These are phyloP conservation scores for Phaffomyces antillensis DNA, from an alignment of 805 yeast genomes.

Conservation along the genomic window DNA sequence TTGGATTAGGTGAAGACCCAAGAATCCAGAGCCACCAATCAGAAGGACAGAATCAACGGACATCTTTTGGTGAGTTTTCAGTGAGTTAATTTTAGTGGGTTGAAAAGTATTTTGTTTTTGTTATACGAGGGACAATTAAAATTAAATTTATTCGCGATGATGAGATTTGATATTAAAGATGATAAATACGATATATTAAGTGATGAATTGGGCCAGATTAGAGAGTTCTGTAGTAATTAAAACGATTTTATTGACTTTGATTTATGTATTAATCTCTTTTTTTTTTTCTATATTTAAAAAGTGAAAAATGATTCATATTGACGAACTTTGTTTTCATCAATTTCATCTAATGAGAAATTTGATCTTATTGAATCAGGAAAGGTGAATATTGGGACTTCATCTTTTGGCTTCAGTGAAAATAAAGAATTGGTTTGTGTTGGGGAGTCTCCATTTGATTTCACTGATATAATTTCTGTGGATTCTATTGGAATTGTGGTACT, in stretches of 20 bases:
- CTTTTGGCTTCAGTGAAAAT: background rate
- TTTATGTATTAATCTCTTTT: background rate
- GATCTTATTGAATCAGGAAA: conserved; percentile 18
- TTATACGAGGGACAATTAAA: conserved; percentile 2
- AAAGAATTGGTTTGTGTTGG: background rate
- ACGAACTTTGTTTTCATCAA: conserved; percentile 15
- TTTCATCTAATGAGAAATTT: conserved; percentile 10
- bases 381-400: conserved; percentile 3
- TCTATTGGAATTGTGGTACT: background rate
- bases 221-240: too few relatives aligned
- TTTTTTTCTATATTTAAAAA: too few relatives aligned
- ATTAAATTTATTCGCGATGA: background rate
- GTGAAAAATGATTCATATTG: conserved; percentile 6
- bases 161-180: too few relatives aligned
- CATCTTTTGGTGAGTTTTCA: conserved; percentile 2
- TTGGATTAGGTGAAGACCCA: conserved; percentile 86
- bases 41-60: conserved; percentile 48
- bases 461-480: background rate
- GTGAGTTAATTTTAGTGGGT: background rate
- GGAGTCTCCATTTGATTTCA: background rate
- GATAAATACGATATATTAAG: too few relatives aligned
- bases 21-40: conserved; percentile 94
- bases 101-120: background rate
- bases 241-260: background rate
- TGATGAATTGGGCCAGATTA: too few relatives aligned